phyloP scores from a whole-genome alignment of 2,329 filamentous ascomycete genomes.

The Fonsecaea multimorphosa region DNA sequence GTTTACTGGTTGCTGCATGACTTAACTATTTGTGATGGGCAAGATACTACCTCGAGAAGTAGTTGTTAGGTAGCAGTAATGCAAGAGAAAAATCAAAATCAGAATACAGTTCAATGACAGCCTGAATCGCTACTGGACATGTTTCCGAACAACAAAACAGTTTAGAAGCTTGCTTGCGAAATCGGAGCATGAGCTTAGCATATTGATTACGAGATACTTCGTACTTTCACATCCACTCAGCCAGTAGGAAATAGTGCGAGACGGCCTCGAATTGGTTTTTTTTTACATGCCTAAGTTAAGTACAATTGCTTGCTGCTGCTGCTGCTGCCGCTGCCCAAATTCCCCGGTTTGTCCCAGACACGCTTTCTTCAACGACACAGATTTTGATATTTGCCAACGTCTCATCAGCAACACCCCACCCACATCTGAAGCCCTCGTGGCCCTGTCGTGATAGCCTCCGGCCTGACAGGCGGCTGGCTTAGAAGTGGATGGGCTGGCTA shows the following conservation, averaged over 20 bases:
- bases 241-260: neutral
- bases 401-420: neutral
- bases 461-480: constrained; percentile 48
- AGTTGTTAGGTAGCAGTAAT: constrained; percentile 18
- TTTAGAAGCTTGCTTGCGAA: too few relatives aligned
- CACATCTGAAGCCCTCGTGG: neutral
- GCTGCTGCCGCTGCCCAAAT: constrained; percentile 6
- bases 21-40: neutral
- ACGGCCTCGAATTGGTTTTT: neutral
- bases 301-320: constrained; percentile 6
- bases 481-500: constrained; percentile 95
- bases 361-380: neutral
- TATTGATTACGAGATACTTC: too few relatives aligned
- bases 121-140: neutral
- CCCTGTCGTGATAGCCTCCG: too few relatives aligned
- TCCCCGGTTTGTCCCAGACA: neutral
- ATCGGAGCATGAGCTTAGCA: too few relatives aligned
- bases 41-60: constrained; percentile 7
- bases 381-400: constrained; percentile 4
- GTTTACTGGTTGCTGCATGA: neutral
- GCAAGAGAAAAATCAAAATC: constrained; percentile 9
- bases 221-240: too few relatives aligned
- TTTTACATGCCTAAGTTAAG: constrained; percentile 6
- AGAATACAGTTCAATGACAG: neutral
- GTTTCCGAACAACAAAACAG: too few relatives aligned